A percentile compares a stretch with the other conserved stretches of the same genome.
Evolutionary conservation across 2,329 filamentous ascomycete genomes (phyloP).

Genomic region (Metarhizium guizhouense): DNA sequence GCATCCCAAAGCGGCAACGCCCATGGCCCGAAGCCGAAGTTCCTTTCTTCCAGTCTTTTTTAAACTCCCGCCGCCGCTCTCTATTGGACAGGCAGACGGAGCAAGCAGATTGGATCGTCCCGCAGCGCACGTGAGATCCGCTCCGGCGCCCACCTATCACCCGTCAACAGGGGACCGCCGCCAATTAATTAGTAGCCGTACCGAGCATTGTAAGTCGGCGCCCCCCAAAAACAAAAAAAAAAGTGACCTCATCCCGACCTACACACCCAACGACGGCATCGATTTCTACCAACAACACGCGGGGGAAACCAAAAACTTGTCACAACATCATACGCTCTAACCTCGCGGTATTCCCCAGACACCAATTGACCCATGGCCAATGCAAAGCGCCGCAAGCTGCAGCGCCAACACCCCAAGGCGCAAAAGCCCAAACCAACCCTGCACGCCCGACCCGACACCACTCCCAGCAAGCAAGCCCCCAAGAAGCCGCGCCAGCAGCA

Average conservation of each 20-base stretch:
- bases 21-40: background rate
- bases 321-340: background rate
- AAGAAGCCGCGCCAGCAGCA: slow-evolving; percentile 7
- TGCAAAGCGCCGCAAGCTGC: slow-evolving; percentile 10
- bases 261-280: no score
- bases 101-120: slow-evolving; percentile 1
- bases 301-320: background rate
- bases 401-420: slow-evolving; percentile 8
- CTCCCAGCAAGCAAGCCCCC: slow-evolving; percentile 1
- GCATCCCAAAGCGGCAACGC: background rate
- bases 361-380: slow-evolving; percentile 6
- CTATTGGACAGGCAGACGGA: background rate
- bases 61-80: background rate
- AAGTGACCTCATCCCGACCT: background rate
- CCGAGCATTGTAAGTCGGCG: background rate
- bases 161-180: background rate
- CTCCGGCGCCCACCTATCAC: background rate
- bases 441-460: background rate
- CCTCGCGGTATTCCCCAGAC: background rate
- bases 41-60: background rate
- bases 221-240: background rate
- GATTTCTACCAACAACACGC: no score
- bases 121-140: slow-evolving; percentile 7
- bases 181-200: background rate
- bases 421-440: slow-evolving; percentile 11